Conservation (phyloP, 2,329 filamentous ascomycete species). For the Aspergillus sp. region DNA sequence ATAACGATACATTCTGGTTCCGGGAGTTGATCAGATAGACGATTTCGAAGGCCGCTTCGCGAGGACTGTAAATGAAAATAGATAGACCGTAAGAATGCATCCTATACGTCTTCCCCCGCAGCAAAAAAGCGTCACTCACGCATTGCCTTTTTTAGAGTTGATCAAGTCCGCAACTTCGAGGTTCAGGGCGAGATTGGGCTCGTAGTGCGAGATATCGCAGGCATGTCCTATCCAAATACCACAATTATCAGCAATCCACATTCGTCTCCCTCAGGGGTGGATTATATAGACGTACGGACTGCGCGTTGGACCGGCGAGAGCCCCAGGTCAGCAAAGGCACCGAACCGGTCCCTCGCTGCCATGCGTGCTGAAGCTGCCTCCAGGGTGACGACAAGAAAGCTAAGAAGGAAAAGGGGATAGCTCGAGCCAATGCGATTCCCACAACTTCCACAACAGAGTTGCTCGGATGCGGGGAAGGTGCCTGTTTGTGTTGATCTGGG, state of each 20-base stretch:
- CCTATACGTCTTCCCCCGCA: not conserved
- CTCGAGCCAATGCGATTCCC: constrained; percentile 7
- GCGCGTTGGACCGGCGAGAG: constrained; percentile 87
- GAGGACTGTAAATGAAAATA: constrained; percentile 47
- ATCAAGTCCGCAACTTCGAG: constrained; percentile 95
- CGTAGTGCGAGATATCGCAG: constrained; percentile 94
- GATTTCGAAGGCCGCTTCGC: constrained; percentile 87
- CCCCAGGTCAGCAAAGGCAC: constrained; percentile 66
- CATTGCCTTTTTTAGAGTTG: constrained; percentile 93
- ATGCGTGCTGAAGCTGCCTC: constrained; percentile 94
- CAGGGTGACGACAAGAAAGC: constrained; percentile 47
- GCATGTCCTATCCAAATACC: constrained; percentile 59
- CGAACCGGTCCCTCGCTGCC: constrained; percentile 89
- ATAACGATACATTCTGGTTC: constrained; percentile 86
- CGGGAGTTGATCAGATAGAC: constrained; percentile 94
- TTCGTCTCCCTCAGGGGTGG: too few species aligned
- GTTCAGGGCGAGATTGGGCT: constrained; percentile 91
- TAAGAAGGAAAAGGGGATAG: constrained; percentile 2
- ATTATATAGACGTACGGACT: constrained; percentile 52
- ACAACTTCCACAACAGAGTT: constrained; percentile 6
- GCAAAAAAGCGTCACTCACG: constrained; percentile 40
- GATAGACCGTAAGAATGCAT: constrained; percentile 16
- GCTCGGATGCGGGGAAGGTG: constrained; percentile 5
- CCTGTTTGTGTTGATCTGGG: constrained; percentile 14
- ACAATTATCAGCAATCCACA: not conserved